Conservation (phyloP, 108 stramenopile genomes). For the Mediolabrus comicus region DNA sequence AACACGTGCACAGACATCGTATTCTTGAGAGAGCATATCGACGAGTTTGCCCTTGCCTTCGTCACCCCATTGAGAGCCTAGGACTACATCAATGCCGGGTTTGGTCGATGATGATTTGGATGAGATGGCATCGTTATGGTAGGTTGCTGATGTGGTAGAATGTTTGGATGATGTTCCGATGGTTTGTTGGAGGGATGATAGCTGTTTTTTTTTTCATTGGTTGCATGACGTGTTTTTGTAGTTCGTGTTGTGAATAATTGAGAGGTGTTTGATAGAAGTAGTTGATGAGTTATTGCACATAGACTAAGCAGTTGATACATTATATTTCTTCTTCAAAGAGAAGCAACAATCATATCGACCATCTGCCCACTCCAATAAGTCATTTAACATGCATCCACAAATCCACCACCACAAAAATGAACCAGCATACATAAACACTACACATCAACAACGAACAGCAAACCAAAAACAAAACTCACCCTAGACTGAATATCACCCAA, state of each 20-base stretch:
- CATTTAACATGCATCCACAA: background rate
- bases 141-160: background rate
- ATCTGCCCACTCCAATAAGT: background rate
- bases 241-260: background rate
- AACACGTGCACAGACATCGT: conserved; percentile 97
- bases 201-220: too few relatives aligned
- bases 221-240: background rate
- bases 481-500: conserved; percentile 18
- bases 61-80: conserved; percentile 98
- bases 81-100: conserved; percentile 87
- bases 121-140: conserved; percentile 14
- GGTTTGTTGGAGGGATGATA: conserved; percentile 6
- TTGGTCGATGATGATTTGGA: conserved; percentile 9
- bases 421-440: background rate
- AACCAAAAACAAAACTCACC: conserved; percentile 11
- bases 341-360: background rate
- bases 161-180: background rate
- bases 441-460: background rate
- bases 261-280: background rate
- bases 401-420: background rate
- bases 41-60: conserved; percentile 99
- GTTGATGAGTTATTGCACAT: too few relatives aligned
- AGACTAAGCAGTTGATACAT: too few relatives aligned
- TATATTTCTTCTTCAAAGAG: background rate
- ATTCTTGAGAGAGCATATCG: conserved; percentile 89